These are phyloP conservation scores for Colletotrichum zoysiae DNA, from an alignment of 2,329 filamentous ascomycete genomes.

Conservation along the genomic window DNA sequence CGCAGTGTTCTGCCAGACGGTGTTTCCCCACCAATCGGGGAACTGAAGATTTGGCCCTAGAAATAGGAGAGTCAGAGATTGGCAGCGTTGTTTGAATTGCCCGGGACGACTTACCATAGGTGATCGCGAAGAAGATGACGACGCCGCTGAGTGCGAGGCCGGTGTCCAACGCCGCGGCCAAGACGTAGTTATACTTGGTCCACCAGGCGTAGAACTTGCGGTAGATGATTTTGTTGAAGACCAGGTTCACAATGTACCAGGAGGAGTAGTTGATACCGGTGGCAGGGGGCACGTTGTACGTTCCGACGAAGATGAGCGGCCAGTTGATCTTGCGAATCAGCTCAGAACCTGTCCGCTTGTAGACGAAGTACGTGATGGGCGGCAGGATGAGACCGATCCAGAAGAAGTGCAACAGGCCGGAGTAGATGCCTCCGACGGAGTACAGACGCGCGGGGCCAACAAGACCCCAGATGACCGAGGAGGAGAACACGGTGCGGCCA, in stretches of 20 bases:
- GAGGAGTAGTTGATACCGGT: conserved; percentile 67
- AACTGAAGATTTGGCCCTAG: conserved; percentile 58
- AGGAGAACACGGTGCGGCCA: conserved; percentile 71
- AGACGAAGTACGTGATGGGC: conserved; percentile 61
- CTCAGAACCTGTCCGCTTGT: conserved; percentile 59
- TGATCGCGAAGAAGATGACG: conserved; percentile 60
- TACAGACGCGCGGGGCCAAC: conserved; percentile 59
- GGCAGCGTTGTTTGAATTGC: rapidly evolving
- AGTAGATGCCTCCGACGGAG: conserved; percentile 58
- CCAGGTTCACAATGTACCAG: conserved; percentile 66
- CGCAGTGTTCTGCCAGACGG: conserved; percentile 45
- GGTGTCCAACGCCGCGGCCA: conserved; percentile 69
- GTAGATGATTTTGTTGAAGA: conserved; percentile 68
- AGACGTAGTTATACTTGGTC: conserved; percentile 69
- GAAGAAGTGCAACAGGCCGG: conserved; percentile 64
- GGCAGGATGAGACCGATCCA: conserved; percentile 64
- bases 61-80: conserved; percentile 45
- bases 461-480: conserved; percentile 72
- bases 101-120: conserved; percentile 48
- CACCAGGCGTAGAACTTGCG: conserved; percentile 67
- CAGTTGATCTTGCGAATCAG: conserved; percentile 63
- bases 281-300: conserved; percentile 64
- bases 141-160: conserved; percentile 68
- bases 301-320: conserved; percentile 65
- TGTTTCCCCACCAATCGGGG: conserved; percentile 66